A percentile compares a stretch with the other conserved stretches of the same genome.
These are phyloP conservation scores for Candida ortonii DNA, from an alignment of 805 yeast species.

Conservation along the genomic window DNA sequence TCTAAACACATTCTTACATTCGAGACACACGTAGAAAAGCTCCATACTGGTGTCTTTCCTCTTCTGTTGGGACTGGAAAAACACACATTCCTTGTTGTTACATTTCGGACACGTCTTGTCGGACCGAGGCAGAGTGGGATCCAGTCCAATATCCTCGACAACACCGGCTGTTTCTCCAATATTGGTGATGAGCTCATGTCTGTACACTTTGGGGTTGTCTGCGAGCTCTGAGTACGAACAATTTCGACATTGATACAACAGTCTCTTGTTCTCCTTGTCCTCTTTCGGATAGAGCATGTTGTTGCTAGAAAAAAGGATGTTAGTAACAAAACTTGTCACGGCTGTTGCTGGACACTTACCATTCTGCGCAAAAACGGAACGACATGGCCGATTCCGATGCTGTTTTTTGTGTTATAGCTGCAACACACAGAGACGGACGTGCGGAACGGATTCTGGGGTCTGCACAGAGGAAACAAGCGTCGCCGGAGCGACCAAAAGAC, in stretches of 20 bases:
- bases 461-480: no score
- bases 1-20: constrained; percentile 75
- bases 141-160: constrained; percentile 91
- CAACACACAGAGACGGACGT: background rate
- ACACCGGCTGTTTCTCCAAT: constrained; percentile 97
- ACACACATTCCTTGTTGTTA: constrained; percentile 84
- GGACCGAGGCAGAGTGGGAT: constrained; percentile 96
- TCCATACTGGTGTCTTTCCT: constrained; percentile 95
- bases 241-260: constrained; percentile 90
- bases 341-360: constrained; percentile 32
- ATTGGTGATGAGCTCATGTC: constrained; percentile 88
- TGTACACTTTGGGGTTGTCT: constrained; percentile 78
- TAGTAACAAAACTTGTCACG: background rate
- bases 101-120: constrained; percentile 93
- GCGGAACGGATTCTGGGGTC: no score
- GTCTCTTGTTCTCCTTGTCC: constrained; percentile 72
- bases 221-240: constrained; percentile 93
- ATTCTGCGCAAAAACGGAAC: constrained; percentile 92
- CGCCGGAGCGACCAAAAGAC: no score
- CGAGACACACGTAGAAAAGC: constrained; percentile 85
- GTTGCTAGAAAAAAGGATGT: constrained; percentile 47
- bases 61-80: constrained; percentile 94
- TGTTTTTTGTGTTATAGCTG: constrained; percentile 1
- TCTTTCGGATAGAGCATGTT: constrained; percentile 98
- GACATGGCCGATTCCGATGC: constrained; percentile 39